Base-by-base conservation (phyloP, 768 basidiomycete genomes). In the Suillus variegatus region DNA sequence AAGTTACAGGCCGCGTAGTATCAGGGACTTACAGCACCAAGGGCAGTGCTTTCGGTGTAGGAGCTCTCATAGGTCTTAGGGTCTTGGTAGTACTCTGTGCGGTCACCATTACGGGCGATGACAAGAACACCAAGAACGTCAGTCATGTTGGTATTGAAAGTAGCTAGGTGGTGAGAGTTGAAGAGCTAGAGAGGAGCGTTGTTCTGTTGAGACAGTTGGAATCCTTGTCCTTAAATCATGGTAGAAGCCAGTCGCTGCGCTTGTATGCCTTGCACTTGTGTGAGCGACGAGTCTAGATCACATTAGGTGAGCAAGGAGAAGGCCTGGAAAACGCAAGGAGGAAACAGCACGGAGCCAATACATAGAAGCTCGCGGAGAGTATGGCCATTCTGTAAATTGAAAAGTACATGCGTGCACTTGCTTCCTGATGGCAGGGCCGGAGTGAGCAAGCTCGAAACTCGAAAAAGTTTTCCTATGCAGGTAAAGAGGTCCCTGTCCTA, bases 81-180 rank as follows among this genome's bases (percentile, higher is more conserved):
- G 74, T 93, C 84, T 76, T 93, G 92, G 79, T 84, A 85, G 76
- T 82, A 89, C 72, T 83, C 85, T 71, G 75, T 78, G 68, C 91
- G 86, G 77, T 92, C 91, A 65, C 92, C 92, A 74, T 93, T 92
- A 75, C 92, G 88, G 66, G 88, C 87, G 73, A 93, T 80, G 75
- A 92, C 81, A 71, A 93, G 84, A 73, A 88, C 90, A 79, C 92
- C 92, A 72, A 89, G 88, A 65, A 93, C 88, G 78, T 88, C 77
- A 62, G 79, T 68, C 75, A 76, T 72, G 51, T 32, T 67, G 38
- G 60, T 40, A 66, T 66, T 67, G 43, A 35, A 49, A 61, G 58
- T 38, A 40, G 56, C 35, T 18, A 47, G 61, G 61, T 1, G 51
- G 64, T 35, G 32, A 52, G 22, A 20, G 32, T 20, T 16, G 54